Conservation (phyloP, 108 stramenopile species). For the Skeletonema potamos region DNA sequence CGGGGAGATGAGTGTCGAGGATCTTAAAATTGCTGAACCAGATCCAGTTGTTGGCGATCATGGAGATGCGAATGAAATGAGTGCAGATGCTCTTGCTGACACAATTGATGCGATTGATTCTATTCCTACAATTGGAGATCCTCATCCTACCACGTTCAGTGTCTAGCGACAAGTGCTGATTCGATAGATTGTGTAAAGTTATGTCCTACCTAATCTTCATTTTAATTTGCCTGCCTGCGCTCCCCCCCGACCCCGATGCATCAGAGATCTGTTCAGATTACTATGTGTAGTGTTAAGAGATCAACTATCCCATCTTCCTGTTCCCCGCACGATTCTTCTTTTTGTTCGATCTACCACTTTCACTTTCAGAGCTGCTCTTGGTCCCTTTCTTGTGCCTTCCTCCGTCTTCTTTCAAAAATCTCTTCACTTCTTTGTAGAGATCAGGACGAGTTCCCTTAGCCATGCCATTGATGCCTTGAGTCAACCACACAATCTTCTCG, state of each 20-base stretch:
- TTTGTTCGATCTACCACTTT: not conserved
- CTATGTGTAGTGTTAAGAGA: not conserved
- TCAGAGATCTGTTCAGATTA: too few species aligned
- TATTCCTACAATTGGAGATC: not conserved
- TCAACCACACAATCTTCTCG: not conserved
- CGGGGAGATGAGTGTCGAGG: not conserved
- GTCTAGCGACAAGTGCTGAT: not conserved
- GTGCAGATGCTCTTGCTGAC: conserved; percentile 2
- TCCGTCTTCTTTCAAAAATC: not conserved
- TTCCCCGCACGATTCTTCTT: not conserved
- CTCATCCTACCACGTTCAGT: not conserved
- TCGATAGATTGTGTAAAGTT: not conserved
- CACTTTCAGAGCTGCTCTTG: not conserved
- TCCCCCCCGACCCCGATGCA: too few species aligned
- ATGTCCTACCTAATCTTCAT: not conserved
- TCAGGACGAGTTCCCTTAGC: not conserved
- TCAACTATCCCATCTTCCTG: not conserved
- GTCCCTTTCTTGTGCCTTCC: not conserved
- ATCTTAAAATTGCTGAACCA: not conserved
- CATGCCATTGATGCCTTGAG: not conserved
- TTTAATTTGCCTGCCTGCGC: too few species aligned
- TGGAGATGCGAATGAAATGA: not conserved
- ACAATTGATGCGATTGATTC: not conserved
- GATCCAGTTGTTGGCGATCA: not conserved
- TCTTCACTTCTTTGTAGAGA: not conserved